Base-by-base conservation (phyloP, 768 basidiomycete genomes). In the Pisolithus orientalis region DNA sequence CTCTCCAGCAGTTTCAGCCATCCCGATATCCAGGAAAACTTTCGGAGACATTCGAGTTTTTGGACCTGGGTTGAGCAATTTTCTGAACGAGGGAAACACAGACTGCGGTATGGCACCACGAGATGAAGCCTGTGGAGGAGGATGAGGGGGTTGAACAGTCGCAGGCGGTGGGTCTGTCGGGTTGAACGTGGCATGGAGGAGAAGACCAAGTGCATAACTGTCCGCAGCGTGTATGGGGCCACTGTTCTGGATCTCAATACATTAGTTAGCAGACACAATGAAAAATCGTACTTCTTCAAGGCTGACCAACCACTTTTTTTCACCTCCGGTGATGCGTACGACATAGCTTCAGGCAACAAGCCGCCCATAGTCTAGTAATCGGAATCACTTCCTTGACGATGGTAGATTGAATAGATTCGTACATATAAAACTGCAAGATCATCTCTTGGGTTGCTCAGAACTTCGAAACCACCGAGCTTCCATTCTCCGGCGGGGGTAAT, bases 401-500 rank as follows among this genome's bases (percentile, higher is more conserved):
- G 17, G 56, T 24, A 9, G 25, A 46, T 25, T 40, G 38, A 42
- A 53, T 21, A 57, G 39, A 39, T 39, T 59, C 87, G 69, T 71
- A 94, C 92, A 75, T 89, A 95, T 63, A 94, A 72, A 14, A 89
- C 79, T 31, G 88, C 80, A 43, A 75, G 66, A 13, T 89, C 84
- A 49, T 97, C 94, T 59, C 83, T 88, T 8, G 85, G 78, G 58
- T 79, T 90, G 59, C 91, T 93, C 56, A 96, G 67, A 0, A 95
- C 70, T 62, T 99, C 96, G 62, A 98, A 94, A 1, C 95, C 95
- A 17, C 91, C 94, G 7, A 99, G 72, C 63, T 90, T 90, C 96
- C 95, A 98, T 72, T 99, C 96, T 5, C 95, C 91, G 0, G 92
- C 90, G 0, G 87, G 85, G 1, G 95, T 92, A 48, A 96, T 82